phyloP scores from a whole-genome alignment of 2,329 filamentous ascomycete genomes.

The Colletotrichum tropicicola region DNA sequence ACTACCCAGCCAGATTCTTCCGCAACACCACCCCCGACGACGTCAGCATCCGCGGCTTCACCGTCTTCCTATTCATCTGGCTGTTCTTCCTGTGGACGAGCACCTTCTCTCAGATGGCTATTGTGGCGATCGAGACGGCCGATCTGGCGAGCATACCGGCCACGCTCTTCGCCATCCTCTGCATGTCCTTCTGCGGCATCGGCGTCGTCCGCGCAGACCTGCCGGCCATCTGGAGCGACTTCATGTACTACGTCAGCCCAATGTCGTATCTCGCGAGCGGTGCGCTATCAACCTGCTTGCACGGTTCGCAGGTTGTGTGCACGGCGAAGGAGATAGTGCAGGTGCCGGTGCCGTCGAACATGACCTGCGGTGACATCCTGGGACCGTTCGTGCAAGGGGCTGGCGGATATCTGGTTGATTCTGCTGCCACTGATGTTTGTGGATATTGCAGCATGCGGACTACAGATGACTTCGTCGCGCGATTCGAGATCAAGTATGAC shows the following conservation, averaged over 20 bases:
- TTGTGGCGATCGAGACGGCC: conserved; percentile 26
- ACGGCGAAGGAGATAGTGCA: conserved; percentile 28
- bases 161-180: conserved; percentile 28
- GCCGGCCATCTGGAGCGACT: conserved; percentile 31
- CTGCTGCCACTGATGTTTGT: conserved; percentile 50
- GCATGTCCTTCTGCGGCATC: conserved; percentile 33
- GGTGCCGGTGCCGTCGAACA: conserved; percentile 21
- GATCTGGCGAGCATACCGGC: conserved; percentile 27
- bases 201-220: conserved; percentile 24
- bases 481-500: conserved; percentile 53
- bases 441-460: conserved; percentile 49
- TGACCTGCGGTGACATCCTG: conserved; percentile 30
- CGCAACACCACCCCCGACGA: conserved; percentile 55
- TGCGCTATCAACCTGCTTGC: conserved; percentile 37
- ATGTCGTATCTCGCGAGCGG: conserved; percentile 41
- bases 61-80: conserved; percentile 32
- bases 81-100: conserved; percentile 30
- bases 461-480: conserved; percentile 48
- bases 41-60: conserved; percentile 23
- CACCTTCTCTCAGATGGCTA: conserved; percentile 32
- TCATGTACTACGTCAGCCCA: conserved; percentile 34
- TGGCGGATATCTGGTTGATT: conserved; percentile 27
- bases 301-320: conserved; percentile 28
- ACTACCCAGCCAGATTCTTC: conserved; percentile 75
- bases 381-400: conserved; percentile 18